Conservation (phyloP, 768 basidiomycete genomes). For the Strobilomyces dryophilus region DNA sequence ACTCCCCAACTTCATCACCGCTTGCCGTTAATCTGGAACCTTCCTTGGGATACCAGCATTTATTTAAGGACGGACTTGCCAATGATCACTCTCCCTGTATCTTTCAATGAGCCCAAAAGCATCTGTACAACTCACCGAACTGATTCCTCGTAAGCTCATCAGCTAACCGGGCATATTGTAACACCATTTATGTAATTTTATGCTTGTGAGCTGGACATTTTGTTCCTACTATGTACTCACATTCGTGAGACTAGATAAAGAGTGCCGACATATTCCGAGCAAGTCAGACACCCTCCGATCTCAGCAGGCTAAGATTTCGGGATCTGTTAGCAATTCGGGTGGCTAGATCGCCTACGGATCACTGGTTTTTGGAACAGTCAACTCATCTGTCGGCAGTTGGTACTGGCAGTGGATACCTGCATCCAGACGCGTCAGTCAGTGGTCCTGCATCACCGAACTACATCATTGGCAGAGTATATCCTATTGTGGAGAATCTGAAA, state of each 20-base stretch:
- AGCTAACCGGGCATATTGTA: slow-evolving; percentile 91
- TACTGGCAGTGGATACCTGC: slow-evolving; percentile 52
- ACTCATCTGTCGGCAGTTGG: slow-evolving; percentile 80
- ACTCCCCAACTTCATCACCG: slow-evolving; percentile 31
- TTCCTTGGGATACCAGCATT: slow-evolving; percentile 65
- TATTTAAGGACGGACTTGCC: slow-evolving; percentile 58
- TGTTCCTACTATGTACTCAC: neutral
- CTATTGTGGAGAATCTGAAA: slow-evolving; percentile 91
- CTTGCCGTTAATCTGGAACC: slow-evolving; percentile 37
- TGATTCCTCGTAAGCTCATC: slow-evolving; percentile 59
- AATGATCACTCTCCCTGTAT: slow-evolving; percentile 92
- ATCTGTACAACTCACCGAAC: slow-evolving; percentile 36
- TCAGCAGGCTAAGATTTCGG: slow-evolving; percentile 96
- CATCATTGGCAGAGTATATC: slow-evolving; percentile 69
- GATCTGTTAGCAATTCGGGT: slow-evolving; percentile 63
- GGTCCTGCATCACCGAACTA: slow-evolving; percentile 40
- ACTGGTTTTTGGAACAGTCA: slow-evolving; percentile 96
- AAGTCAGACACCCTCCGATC: slow-evolving; percentile 96
- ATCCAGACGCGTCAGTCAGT: slow-evolving; percentile 66
- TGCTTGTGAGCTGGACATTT: slow-evolving; percentile 57
- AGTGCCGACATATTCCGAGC: slow-evolving; percentile 94
- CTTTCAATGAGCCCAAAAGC: slow-evolving; percentile 90
- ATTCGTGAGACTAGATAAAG: slow-evolving; percentile 68
- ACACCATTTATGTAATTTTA: slow-evolving; percentile 98
- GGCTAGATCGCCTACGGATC: slow-evolving; percentile 75